A percentile compares a stretch with the other conserved stretches of the same genome.
These are phyloP conservation scores for Ascochyta rabiei DNA, from an alignment of 2,329 filamentous ascomycete genomes.

Conservation along the genomic window DNA sequence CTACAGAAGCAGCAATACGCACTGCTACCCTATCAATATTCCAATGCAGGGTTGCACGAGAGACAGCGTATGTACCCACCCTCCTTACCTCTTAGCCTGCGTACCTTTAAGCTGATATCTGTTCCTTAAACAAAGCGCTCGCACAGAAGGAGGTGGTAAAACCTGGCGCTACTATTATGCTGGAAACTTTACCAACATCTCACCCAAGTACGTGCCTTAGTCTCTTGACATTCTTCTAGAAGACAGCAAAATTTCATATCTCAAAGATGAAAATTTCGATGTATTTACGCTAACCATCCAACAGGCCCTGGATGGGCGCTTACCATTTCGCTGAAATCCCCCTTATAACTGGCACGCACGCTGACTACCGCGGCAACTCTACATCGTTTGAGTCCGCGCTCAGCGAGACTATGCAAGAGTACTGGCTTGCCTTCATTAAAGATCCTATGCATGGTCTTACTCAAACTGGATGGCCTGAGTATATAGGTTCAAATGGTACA, in stretches of 20 bases:
- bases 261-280: slow-evolving; percentile 11
- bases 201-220: background rate
- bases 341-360: too few relatives aligned
- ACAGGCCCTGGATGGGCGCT: too few relatives aligned
- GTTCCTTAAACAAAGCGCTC: background rate
- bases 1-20: background rate
- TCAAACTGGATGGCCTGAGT: slow-evolving; percentile 31
- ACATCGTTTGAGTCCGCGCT: slow-evolving; percentile 34
- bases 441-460: slow-evolving; percentile 33
- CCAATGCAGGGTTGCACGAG: too few relatives aligned
- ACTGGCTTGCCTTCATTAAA: slow-evolving; percentile 36
- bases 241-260: background rate
- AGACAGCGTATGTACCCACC: too few relatives aligned
- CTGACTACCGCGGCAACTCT: slow-evolving; percentile 1
- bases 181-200: background rate
- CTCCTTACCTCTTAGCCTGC: too few relatives aligned
- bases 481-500: background rate
- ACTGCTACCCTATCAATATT: too few relatives aligned
- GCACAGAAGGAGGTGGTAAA: background rate
- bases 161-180: background rate
- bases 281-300: slow-evolving; percentile 4
- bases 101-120: background rate
- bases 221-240: background rate
- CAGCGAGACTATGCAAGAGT: slow-evolving; percentile 42
- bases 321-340: too few relatives aligned